These are phyloP conservation scores for Grosmannia serpens DNA, from an alignment of 2,329 filamentous ascomycete genomes.

Conservation along the genomic window DNA sequence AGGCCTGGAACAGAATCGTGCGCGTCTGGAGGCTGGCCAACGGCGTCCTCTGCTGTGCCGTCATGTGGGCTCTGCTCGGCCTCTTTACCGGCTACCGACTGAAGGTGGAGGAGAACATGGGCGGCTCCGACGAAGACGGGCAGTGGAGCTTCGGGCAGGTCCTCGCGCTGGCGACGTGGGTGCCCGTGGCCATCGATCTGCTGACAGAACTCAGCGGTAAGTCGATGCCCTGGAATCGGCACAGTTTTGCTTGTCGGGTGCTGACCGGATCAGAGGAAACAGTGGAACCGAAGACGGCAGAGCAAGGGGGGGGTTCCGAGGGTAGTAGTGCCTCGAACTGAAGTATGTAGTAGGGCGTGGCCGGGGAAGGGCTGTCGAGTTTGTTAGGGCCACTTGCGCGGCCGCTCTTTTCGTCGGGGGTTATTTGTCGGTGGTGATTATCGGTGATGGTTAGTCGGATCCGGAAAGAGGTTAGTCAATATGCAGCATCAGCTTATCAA, in stretches of 20 bases:
- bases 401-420: too few relatives aligned
- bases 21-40: constrained; percentile 6
- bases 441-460: background rate
- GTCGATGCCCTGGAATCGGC: background rate
- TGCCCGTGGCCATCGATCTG: constrained; percentile 18
- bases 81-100: constrained; percentile 17
- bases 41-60: constrained; percentile 9
- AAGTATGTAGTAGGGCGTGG: too few relatives aligned
- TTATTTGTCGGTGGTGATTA: too few relatives aligned
- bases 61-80: constrained; percentile 19
- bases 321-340: too few relatives aligned
- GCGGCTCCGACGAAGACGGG: constrained; percentile 11
- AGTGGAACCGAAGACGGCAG: too few relatives aligned
- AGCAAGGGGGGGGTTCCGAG: too few relatives aligned
- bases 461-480: background rate
- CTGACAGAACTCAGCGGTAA: constrained; percentile 16
- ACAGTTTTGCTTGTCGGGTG: background rate
- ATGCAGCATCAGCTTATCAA: background rate
- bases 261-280: too few relatives aligned
- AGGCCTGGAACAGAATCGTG: constrained; percentile 1
- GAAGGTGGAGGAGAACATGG: constrained; percentile 8
- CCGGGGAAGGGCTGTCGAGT: too few relatives aligned
- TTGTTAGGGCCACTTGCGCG: too few relatives aligned
- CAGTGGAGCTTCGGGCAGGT: constrained; percentile 22
- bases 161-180: constrained; percentile 19